These are phyloP conservation scores for Citrus trifoliata DNA, from an alignment of 345 rosid genomes.

Conservation along the genomic window DNA sequence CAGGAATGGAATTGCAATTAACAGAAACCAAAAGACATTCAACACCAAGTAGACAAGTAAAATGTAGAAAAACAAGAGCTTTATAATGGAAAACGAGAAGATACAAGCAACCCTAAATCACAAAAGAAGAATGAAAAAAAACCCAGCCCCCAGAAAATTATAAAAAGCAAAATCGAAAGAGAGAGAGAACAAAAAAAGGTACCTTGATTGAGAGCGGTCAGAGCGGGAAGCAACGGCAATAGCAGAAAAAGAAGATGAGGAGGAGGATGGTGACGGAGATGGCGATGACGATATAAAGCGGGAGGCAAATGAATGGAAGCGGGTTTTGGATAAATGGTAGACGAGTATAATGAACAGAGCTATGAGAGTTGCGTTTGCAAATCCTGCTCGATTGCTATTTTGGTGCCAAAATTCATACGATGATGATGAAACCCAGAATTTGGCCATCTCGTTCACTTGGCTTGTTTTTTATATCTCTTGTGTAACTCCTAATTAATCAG, in stretches of 20 bases:
- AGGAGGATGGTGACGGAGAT: not conserved
- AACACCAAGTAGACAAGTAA: not conserved
- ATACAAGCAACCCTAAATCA: not conserved
- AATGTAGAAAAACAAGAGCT: not conserved
- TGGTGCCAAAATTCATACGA: conserved; percentile 16
- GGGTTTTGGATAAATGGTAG: conserved; percentile 12
- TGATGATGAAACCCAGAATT: conserved; percentile 7
- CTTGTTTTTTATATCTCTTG: too few species aligned
- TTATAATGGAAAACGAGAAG: not conserved
- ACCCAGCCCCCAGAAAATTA: not conserved
- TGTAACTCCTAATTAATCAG: too few species aligned
- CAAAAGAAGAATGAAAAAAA: not conserved
- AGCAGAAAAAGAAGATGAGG: not conserved
- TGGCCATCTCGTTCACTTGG: not conserved
- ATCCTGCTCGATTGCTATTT: conserved; percentile 9
- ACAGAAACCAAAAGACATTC: not conserved
- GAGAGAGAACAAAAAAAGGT: not conserved
- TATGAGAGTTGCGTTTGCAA: conserved; percentile 24
- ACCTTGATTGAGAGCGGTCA: conserved; percentile 10
- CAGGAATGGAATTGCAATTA: not conserved
- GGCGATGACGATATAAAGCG: not conserved
- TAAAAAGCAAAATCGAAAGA: not conserved
- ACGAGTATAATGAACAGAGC: conserved; percentile 20
- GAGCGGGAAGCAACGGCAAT: not conserved
- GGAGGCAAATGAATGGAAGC: not conserved